Evolutionary conservation across 2,329 filamentous ascomycete species (phyloP).

Genomic region (Monosporascus sp.): DNA sequence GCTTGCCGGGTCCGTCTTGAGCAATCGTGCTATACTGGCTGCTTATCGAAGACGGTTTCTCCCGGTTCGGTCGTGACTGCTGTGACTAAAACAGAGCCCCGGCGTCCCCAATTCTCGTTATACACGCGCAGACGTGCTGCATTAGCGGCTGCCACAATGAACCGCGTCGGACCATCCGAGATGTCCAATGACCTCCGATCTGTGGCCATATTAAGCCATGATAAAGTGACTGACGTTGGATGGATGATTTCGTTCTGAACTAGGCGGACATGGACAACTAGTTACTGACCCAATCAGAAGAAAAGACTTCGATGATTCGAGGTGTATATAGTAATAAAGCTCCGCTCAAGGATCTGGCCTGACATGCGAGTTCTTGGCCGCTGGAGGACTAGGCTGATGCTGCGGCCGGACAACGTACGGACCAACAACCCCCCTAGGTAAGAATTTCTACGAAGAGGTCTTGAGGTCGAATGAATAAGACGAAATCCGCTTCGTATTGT

Average conservation of each 20-base stretch:
- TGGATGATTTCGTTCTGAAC: background rate
- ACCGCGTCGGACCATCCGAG: background rate
- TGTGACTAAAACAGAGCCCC: background rate
- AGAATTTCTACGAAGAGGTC: background rate
- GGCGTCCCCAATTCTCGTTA: background rate
- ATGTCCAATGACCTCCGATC: background rate
- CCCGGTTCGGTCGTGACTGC: background rate
- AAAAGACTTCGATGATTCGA: background rate
- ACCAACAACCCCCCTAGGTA: background rate
- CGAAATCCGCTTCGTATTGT: conserved; percentile 5
- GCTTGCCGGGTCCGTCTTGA: too few relatives aligned
- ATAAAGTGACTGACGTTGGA: background rate
- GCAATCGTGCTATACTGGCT: background rate
- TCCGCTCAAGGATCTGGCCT: background rate
- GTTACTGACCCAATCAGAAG: background rate
- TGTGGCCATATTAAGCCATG: background rate
- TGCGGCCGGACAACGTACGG: background rate
- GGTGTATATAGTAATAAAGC: background rate
- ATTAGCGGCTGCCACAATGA: background rate
- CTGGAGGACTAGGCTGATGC: background rate
- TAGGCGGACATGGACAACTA: background rate
- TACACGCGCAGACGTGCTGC: background rate
- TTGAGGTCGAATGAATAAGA: background rate
- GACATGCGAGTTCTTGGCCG: background rate
- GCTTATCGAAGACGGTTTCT: background rate